Percentiles rank a stretch among this genome's conserved stretches.
Evolutionary conservation across 192 early-diverging fungal species (phyloP).

Genomic region (Gaertneriomyces sp.): DNA sequence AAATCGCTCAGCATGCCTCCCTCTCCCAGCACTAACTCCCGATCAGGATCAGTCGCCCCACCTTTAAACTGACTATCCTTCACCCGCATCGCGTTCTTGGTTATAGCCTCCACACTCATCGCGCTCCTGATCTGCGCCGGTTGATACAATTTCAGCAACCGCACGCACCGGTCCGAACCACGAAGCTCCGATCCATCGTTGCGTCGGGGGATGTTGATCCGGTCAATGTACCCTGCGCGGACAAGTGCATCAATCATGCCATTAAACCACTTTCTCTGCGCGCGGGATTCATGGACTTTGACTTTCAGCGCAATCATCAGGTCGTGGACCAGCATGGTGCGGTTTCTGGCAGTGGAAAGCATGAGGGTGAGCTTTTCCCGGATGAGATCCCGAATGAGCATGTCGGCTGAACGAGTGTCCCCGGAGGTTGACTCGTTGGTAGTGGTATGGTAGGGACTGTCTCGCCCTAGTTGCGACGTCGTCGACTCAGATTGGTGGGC

Average conservation of each 20-base stretch:
- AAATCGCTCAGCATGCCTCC: constrained; percentile 54
- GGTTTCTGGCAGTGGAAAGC: constrained; percentile 45
- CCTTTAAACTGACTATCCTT: constrained; percentile 7
- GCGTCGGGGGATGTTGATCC: constrained; percentile 31
- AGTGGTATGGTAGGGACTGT: too few species aligned
- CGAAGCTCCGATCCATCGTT: constrained; percentile 2
- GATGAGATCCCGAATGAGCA: constrained; percentile 37
- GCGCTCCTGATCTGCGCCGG: background rate
- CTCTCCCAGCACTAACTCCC: constrained; percentile 33
- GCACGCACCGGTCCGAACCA: constrained; percentile 43
- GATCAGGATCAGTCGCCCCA: constrained; percentile 25
- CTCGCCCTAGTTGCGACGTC: too few species aligned
- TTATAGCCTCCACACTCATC: too few species aligned
- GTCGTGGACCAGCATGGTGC: constrained; percentile 53
- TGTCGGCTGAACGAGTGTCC: too few species aligned
- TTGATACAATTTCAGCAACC: constrained; percentile 42
- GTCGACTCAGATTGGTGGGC: too few species aligned
- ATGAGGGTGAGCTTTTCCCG: constrained; percentile 54
- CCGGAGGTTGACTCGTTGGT: too few species aligned
- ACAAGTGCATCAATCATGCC: constrained; percentile 44
- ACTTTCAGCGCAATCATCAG: constrained; percentile 47
- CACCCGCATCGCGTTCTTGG: background rate
- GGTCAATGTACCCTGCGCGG: constrained; percentile 51
- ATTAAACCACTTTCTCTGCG: constrained; percentile 52
- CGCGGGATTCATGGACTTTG: background rate